A percentile compares a stretch with the other conserved stretches of the same genome.
Conservation (phyloP, 352 stramenopile species). For the Plasmopara viticola region DNA sequence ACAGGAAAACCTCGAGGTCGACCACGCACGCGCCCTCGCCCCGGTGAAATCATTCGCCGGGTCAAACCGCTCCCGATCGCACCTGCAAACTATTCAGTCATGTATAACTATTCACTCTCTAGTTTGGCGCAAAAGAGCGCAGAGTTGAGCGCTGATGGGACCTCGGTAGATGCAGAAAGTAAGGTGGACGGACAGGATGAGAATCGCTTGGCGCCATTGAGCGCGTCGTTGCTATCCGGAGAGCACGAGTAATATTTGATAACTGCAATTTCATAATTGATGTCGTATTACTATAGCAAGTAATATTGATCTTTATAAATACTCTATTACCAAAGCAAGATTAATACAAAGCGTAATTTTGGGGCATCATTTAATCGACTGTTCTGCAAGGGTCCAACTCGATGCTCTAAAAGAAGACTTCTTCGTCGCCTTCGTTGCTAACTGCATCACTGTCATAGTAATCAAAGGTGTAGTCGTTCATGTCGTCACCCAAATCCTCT, state of each 20-base stretch:
- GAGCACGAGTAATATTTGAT: conserved; percentile 43
- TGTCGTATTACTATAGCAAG: background rate
- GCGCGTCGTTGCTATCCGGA: conserved; percentile 38
- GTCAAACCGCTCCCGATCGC: conserved; percentile 66
- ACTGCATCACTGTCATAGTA: conserved; percentile 72
- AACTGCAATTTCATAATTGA: conserved; percentile 9
- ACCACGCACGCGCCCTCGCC: conserved; percentile 62
- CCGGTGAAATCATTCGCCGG: conserved; percentile 67
- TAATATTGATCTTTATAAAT: no score
- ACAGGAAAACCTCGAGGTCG: conserved; percentile 66
- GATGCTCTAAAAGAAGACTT: conserved; percentile 59
- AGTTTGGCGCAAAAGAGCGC: conserved; percentile 45
- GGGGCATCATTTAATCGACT: background rate
- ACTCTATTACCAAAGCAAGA: no score
- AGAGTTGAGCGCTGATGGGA: conserved; percentile 34
- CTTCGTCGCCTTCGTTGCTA: conserved; percentile 64
- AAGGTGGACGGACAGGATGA: conserved; percentile 32
- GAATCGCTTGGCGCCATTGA: conserved; percentile 36
- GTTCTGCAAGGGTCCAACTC: background rate
- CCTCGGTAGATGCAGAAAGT: conserved; percentile 10
- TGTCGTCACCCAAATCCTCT: conserved; percentile 65
- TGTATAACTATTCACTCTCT: conserved; percentile 68
- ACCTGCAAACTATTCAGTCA: conserved; percentile 65
- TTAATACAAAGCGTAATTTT: no score
- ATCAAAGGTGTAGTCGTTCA: conserved; percentile 79